Conservation (phyloP, 768 basidiomycete species). For the Multifurca ochricompacta region DNA sequence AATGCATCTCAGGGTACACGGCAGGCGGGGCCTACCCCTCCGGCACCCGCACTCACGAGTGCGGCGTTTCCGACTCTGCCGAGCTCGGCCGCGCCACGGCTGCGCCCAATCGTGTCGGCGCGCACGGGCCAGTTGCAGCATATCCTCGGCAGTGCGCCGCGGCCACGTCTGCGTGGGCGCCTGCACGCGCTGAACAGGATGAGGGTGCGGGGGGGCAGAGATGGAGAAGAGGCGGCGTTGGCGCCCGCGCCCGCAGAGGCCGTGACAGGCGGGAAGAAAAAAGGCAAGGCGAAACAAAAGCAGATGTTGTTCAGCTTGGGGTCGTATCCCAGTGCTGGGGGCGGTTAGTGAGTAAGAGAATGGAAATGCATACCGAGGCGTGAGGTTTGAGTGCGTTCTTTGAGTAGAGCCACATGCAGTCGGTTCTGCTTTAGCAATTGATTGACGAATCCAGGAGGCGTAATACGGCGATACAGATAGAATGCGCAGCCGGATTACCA, state of each 20-base stretch:
- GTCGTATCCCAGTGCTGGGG: constrained; percentile 37
- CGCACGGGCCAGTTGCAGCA: constrained; percentile 63
- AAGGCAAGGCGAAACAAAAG: constrained; percentile 76
- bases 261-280: constrained; percentile 47
- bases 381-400: neutral
- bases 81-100: constrained; percentile 31
- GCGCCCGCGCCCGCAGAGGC: neutral
- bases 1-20: neutral
- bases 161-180: constrained; percentile 29
- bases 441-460: neutral
- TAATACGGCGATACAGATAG: no score
- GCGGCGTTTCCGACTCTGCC: constrained; percentile 69
- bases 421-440: neutral
- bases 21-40: no score
- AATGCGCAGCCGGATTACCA: no score
- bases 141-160: constrained; percentile 47
- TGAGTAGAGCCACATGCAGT: neutral
- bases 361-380: no score
- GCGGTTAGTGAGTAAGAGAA: no score
- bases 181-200: constrained; percentile 10
- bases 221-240: neutral
- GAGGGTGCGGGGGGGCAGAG: constrained; percentile 10
- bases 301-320: constrained; percentile 72
- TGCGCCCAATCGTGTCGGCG: constrained; percentile 39
- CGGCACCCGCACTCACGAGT: constrained; percentile 39